Base-by-base conservation (phyloP, 148 eudicot genomes). In the Vaccinium darrowii region DNA sequence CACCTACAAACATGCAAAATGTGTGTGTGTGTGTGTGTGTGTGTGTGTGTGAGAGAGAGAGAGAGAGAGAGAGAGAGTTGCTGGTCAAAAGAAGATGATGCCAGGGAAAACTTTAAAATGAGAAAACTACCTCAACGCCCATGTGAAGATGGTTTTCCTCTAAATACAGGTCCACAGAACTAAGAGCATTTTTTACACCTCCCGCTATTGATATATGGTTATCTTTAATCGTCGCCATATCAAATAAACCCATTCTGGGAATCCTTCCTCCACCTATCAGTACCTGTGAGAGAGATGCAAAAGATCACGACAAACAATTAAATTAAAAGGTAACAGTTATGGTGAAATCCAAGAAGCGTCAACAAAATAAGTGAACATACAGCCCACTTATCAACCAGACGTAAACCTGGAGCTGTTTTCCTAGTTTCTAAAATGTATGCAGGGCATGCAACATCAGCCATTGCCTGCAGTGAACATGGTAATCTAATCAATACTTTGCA, bases 371-470 rank as follows among this genome's bases (percentile, higher is more conserved):
- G 88, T 79, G 84, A 88, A 84, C 82, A 85, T 80, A 96, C 99
- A 87, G 99, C 99, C 99, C 99, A 96, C 91, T 96, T 96, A 87
- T 96, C 99, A 93, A 94, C 95, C 92, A 96, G 87, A 60, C 99
- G 95, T 88, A 96, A 90, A 62, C 94, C 95, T 53, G 99, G 99
- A 86, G 98, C 99, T 73, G 99, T 96, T 88, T 96, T 96, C 88
- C 99, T 92, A 43, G 99, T 96, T 86, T 96, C 99, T 84, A 96
- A 84, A 49, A 96, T 92, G 76, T 79, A 76, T 67, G 99, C 98
- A 89, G 99, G 99, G 80, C 79, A 67, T 83, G 99, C 99, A 86
- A 97, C 95, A 83, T 91, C 94, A 81, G 99, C 97, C 99, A 94
- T 96, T 60, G 92, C 97, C 99, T 94, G 82, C 76, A 86, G 58